These are phyloP conservation scores for Colletotrichum cereale DNA, from an alignment of 2,329 filamentous ascomycete species.

Conservation along the genomic window DNA sequence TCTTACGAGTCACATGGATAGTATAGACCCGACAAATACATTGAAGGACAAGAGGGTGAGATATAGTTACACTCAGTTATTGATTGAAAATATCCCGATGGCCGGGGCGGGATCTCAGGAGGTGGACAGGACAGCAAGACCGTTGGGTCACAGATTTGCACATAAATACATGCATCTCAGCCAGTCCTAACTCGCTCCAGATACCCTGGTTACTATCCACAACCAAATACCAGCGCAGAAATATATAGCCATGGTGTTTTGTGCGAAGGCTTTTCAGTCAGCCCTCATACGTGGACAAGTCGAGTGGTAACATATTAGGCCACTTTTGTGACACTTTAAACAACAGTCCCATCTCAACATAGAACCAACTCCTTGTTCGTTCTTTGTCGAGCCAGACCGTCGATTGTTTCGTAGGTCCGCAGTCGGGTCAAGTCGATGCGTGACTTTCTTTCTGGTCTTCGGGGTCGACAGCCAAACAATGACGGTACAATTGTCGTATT, in stretches of 20 bases:
- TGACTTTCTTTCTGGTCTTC: too few relatives aligned
- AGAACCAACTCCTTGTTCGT: background rate
- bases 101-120: background rate
- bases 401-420: background rate
- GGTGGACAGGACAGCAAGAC: background rate
- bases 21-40: background rate
- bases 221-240: background rate
- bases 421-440: background rate
- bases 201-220: background rate
- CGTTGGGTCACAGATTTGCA: background rate
- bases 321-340: background rate
- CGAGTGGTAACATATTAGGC: too few relatives aligned
- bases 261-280: background rate
- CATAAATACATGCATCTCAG: too few relatives aligned
- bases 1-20: background rate
- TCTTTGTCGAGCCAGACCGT: background rate
- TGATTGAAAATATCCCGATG: background rate
- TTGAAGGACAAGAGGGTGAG: slow-evolving; percentile 5
- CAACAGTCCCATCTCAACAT: background rate
- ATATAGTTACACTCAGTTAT: slow-evolving; percentile 4
- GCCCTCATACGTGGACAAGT: background rate
- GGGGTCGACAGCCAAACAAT: background rate
- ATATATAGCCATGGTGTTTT: background rate
- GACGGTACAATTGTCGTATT: too few relatives aligned
- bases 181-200: background rate